Evolutionary conservation across 306 rosid genomes (phyloP).

Genomic region (Trifolium dubium): DNA sequence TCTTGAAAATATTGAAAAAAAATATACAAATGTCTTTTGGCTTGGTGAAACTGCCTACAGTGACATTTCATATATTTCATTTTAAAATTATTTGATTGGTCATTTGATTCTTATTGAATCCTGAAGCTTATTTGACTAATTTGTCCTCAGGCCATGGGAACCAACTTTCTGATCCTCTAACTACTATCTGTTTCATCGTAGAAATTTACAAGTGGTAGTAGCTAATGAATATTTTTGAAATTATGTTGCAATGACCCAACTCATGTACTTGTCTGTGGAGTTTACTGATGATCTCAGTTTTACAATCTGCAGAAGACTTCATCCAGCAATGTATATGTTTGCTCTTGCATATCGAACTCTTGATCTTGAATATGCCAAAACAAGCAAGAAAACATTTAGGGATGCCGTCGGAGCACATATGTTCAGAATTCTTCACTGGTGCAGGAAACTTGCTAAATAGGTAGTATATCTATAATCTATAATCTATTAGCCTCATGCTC

Average conservation of each 20-base stretch:
- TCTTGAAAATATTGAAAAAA: conserved; percentile 19
- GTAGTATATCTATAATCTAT: too few relatives aligned
- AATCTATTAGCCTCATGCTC: conserved; percentile 27
- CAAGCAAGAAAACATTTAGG: conserved; percentile 59
- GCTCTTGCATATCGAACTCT: conserved; percentile 92
- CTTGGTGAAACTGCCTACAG: conserved; percentile 5
- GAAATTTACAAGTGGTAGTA: conserved; percentile 27
- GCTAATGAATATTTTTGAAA: conserved; percentile 28
- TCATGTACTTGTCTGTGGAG: conserved; percentile 28
- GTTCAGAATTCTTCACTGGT: conserved; percentile 73
- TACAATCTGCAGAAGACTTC: conserved; percentile 79
- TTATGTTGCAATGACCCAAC: not conserved
- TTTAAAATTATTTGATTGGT: not conserved
- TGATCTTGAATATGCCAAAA: conserved; percentile 82
- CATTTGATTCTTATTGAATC: conserved; percentile 1
- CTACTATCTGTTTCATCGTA: not conserved
- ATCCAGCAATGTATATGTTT: conserved; percentile 92
- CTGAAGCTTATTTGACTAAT: conserved; percentile 11
- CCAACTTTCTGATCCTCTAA: conserved; percentile 28
- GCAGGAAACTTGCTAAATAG: conserved; percentile 69
- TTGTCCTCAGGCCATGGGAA: conserved; percentile 21
- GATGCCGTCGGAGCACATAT: conserved; percentile 56
- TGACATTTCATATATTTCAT: conserved; percentile 15
- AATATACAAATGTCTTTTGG: conserved; percentile 24
- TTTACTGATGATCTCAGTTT: conserved; percentile 42